These are phyloP conservation scores for Apiotrichum porosum DNA, from an alignment of 1,284 basidiomycete species.

Conservation along the genomic window DNA sequence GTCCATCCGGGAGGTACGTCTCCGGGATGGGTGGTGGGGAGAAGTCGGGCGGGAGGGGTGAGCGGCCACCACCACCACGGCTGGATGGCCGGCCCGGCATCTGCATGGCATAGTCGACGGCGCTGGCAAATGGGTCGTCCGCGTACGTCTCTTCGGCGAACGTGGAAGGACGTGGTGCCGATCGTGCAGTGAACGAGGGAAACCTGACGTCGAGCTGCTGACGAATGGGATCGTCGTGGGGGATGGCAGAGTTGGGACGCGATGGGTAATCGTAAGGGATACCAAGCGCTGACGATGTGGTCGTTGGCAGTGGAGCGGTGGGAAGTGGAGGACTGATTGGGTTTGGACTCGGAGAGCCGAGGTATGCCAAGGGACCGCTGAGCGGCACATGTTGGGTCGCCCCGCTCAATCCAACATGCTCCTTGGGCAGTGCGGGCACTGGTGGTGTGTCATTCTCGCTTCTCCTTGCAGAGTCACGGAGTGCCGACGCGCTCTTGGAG, in stretches of 20 bases:
- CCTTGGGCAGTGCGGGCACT: slow-evolving; percentile 19
- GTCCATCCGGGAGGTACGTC: background rate
- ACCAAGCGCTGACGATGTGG: background rate
- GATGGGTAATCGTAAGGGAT: background rate
- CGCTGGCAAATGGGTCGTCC: slow-evolving; percentile 37
- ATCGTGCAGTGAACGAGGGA: background rate
- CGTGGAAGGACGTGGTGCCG: background rate
- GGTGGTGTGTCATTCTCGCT: slow-evolving; percentile 20
- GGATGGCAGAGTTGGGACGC: background rate
- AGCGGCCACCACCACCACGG: background rate
- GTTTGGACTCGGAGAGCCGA: too few relatives aligned
- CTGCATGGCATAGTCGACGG: slow-evolving; percentile 23
- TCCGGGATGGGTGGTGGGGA: background rate
- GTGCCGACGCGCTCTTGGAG: slow-evolving; percentile 34
- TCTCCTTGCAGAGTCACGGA: slow-evolving; percentile 25
- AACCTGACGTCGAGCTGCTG: slow-evolving; percentile 3
- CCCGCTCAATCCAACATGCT: too few relatives aligned
- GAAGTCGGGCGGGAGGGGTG: slow-evolving; percentile 3
- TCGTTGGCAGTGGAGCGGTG: background rate
- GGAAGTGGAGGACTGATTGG: background rate
- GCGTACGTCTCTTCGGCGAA: slow-evolving; percentile 2
- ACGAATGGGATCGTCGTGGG: background rate
- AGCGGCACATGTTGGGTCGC: too few relatives aligned
- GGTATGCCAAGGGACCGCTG: too few relatives aligned
- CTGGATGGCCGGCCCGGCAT: background rate